Evolutionary conservation across 1,284 basidiomycete species (phyloP).

Genomic region (Chiua sp.): DNA sequence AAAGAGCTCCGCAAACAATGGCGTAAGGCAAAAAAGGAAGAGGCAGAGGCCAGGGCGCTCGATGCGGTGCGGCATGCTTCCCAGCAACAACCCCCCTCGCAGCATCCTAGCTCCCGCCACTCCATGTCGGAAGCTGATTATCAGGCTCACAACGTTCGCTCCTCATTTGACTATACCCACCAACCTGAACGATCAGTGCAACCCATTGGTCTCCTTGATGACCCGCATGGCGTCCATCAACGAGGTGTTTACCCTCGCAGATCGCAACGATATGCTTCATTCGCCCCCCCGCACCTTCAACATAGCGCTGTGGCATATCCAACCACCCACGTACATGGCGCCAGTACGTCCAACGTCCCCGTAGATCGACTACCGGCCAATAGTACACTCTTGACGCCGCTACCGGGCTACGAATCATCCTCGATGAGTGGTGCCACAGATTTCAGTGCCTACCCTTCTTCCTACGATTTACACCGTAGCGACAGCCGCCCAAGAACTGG

Average conservation of each 20-base stretch:
- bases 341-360: constrained; percentile 18
- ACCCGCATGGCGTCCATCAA: constrained; percentile 26
- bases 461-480: constrained; percentile 25
- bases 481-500: constrained; percentile 27
- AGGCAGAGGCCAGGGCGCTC: constrained; percentile 39
- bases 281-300: constrained; percentile 24
- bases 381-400: constrained; percentile 56
- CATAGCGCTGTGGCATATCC: constrained; percentile 22
- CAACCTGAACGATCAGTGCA: constrained; percentile 24
- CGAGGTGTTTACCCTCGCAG: constrained; percentile 30
- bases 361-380: constrained; percentile 45
- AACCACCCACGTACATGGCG: constrained; percentile 15
- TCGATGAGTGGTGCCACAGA: constrained; percentile 14
- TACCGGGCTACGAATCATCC: constrained; percentile 47
- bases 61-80: constrained; percentile 19
- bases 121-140: constrained; percentile 27
- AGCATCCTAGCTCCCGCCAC: constrained; percentile 27
- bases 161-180: constrained; percentile 21
- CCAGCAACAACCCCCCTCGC: constrained; percentile 23
- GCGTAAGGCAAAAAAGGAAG: constrained; percentile 92
- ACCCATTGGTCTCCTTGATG: constrained; percentile 13
- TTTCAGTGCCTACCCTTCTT: constrained; percentile 23
- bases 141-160: constrained; percentile 15
- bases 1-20: constrained; percentile 97
- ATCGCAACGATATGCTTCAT: constrained; percentile 33